A percentile compares a stretch with the other conserved stretches of the same genome.
These are phyloP conservation scores for Lachancea fermentati DNA, from an alignment of 805 yeast genomes.

Conservation along the genomic window DNA sequence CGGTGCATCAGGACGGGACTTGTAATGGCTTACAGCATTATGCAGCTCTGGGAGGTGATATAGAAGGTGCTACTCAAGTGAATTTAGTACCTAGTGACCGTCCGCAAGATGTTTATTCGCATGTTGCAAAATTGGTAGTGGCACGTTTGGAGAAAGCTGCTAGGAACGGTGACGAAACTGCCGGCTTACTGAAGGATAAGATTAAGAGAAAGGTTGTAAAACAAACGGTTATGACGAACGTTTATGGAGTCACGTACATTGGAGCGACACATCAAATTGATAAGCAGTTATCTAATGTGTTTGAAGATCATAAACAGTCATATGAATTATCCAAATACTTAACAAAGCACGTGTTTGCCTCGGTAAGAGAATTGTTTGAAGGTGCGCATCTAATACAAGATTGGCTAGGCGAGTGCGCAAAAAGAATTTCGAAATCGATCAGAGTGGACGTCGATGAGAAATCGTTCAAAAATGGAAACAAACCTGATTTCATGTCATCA, in stretches of 20 bases:
- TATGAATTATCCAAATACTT: constrained; percentile 55
- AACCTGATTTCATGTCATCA: constrained; percentile 68
- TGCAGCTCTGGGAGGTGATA: constrained; percentile 82
- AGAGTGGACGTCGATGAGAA: constrained; percentile 56
- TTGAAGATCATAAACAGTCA: constrained; percentile 42
- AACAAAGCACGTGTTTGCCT: constrained; percentile 71
- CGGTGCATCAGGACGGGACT: constrained; percentile 83
- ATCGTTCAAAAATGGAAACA: constrained; percentile 37
- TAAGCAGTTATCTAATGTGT: constrained; percentile 62
- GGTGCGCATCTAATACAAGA: constrained; percentile 96
- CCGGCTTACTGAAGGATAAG: constrained; percentile 47
- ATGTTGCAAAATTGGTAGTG: constrained; percentile 61
- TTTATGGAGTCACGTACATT: constrained; percentile 90
- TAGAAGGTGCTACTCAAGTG: constrained; percentile 77
- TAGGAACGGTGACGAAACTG: constrained; percentile 47
- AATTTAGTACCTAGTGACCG: constrained; percentile 63
- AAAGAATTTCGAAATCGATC: constrained; percentile 69
- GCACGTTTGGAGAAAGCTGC: constrained; percentile 50
- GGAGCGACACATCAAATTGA: constrained; percentile 90
- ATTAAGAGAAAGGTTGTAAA: constrained; percentile 85
- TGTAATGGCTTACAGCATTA: constrained; percentile 84
- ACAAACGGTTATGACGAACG: constrained; percentile 97
- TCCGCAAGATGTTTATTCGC: constrained; percentile 73
- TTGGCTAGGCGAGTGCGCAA: constrained; percentile 89
- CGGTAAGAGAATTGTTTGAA: constrained; percentile 77